Base-by-base conservation (phyloP, 257 asterid species). In the Solanum pennellii region DNA sequence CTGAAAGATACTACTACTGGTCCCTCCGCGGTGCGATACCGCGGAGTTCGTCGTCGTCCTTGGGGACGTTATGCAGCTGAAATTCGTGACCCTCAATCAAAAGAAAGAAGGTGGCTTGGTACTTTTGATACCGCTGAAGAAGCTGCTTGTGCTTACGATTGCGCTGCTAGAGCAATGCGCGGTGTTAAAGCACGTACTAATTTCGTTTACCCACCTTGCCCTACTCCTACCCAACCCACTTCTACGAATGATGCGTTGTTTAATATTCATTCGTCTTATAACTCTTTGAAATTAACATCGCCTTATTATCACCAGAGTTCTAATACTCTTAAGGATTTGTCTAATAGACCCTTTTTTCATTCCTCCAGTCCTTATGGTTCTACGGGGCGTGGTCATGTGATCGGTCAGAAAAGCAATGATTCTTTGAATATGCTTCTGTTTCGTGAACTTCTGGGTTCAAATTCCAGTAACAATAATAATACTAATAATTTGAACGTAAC, bases 31-130 rank as follows among this genome's bases (percentile, higher is more conserved):
- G 90, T 93, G 89, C 87, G 98, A 12, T 95, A 96, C 91, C 94
- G 99, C 1, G 98, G 99, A 3, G 99, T 96, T 1, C 96, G 99
- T 35, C 97, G 99, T 82, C 98, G 99, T 4, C 99, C 99, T 0
- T 96, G 99, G 99, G 99, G 99, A 11, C 94, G 99, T 2, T 96
- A 94, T 74, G 99, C 99, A 2, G 99, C 99, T 9, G 99, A 96
- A 90, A 96, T 96, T 13, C 86, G 99, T 12, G 99, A 96, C 90
- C 99, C 99, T 5, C 95, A 84, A 84, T 92, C 98, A 20, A 96
- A 96, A 86, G 99, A 96, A 35, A 85, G 99, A 80, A 91, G 98
- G 87, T 96, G 99, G 99, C 93, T 96, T 6, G 99, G 99, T 5
- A 96, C 99, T 12, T 96, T 94, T 85, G 98, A 96, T 89, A 94